Percentiles rank a stretch among this genome's conserved stretches.
phyloP scores from a whole-genome alignment of 2,329 filamentous ascomycete genomes.

The Neocatenulostroma microsporum region DNA sequence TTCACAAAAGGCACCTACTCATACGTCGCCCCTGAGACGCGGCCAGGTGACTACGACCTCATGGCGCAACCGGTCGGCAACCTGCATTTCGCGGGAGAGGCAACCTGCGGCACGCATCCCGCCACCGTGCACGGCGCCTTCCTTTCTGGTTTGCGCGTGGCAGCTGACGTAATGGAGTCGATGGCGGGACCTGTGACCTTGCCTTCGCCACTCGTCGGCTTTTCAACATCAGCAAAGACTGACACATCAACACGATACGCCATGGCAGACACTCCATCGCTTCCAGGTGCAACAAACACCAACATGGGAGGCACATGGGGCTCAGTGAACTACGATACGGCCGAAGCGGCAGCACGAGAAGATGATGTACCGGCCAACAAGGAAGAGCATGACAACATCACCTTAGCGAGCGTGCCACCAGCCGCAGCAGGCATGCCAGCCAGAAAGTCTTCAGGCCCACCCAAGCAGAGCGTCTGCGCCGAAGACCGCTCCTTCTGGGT shows the following conservation, averaged over 20 bases:
- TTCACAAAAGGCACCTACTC: constrained; percentile 96
- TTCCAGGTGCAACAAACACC: too few relatives aligned
- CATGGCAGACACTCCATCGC: too few relatives aligned
- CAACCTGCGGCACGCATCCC: constrained; percentile 90
- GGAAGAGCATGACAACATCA: constrained; percentile 15
- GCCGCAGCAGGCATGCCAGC: constrained; percentile 19
- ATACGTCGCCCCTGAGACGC: constrained; percentile 75
- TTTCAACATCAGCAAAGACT: constrained; percentile 41
- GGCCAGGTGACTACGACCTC: constrained; percentile 79
- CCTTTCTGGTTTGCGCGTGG: constrained; percentile 81
- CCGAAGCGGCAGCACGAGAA: too few relatives aligned
- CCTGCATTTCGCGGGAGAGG: constrained; percentile 90
- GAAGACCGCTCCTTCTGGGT: constrained; percentile 28
- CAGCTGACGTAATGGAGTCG: constrained; percentile 72
- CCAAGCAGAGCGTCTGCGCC: constrained; percentile 25
- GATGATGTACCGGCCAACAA: constrained; percentile 23
- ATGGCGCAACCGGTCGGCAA: constrained; percentile 83
- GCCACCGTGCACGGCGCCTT: constrained; percentile 97
- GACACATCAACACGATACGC: constrained; percentile 21
- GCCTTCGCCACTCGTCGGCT: constrained; percentile 64
- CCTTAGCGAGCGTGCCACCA: constrained; percentile 5
- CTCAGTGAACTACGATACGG: too few relatives aligned
- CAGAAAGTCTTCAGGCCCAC: constrained; percentile 17
- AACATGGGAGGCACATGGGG: too few relatives aligned
- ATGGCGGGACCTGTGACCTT: constrained; percentile 76